These are phyloP conservation scores for Mollisiaceae sp. DNA, from an alignment of 2,329 filamentous ascomycete species.

Conservation along the genomic window DNA sequence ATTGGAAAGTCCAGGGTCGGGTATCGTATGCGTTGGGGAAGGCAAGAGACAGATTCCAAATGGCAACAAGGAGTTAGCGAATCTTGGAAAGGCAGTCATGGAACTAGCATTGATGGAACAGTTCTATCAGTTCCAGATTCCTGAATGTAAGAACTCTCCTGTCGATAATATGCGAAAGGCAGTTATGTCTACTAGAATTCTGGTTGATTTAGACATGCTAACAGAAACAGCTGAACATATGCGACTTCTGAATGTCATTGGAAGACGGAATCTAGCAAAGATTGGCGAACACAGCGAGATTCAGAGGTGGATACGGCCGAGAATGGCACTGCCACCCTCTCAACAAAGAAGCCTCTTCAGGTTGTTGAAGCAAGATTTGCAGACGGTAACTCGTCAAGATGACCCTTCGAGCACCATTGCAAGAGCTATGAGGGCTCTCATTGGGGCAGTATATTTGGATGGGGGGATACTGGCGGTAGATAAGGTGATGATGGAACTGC, in stretches of 20 bases:
- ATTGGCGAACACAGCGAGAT: slow-evolving; percentile 23
- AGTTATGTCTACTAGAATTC: not conserved
- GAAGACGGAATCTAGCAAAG: slow-evolving; percentile 17
- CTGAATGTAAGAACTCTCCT: slow-evolving; percentile 20
- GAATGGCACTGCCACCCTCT: slow-evolving; percentile 17
- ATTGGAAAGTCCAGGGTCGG: slow-evolving; percentile 29
- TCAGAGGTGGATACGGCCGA: slow-evolving; percentile 25
- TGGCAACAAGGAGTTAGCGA: slow-evolving; percentile 31
- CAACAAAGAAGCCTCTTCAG: slow-evolving; percentile 18
- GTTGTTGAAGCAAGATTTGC: slow-evolving; percentile 26
- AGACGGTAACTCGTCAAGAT: slow-evolving; percentile 14
- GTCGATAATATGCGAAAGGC: not conserved
- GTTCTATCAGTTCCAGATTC: slow-evolving; percentile 26
- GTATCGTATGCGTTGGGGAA: slow-evolving; percentile 26
- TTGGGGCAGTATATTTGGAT: slow-evolving; percentile 37
- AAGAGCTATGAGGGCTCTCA: slow-evolving; percentile 33
- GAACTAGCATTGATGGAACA: slow-evolving; percentile 29
- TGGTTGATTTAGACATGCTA: not conserved
- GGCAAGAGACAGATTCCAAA: slow-evolving; percentile 22
- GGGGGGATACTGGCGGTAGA: slow-evolving; percentile 26
- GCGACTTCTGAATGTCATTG: slow-evolving; percentile 1
- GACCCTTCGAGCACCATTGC: slow-evolving; percentile 23
- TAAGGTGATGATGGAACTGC: not conserved
- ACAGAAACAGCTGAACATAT: not conserved
- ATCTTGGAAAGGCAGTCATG: slow-evolving; percentile 29